A percentile compares a stretch with the other conserved stretches of the same genome.
Evolutionary conservation across 2,329 filamentous ascomycete genomes (phyloP).

Genomic region (Aspergillus fischeri): DNA sequence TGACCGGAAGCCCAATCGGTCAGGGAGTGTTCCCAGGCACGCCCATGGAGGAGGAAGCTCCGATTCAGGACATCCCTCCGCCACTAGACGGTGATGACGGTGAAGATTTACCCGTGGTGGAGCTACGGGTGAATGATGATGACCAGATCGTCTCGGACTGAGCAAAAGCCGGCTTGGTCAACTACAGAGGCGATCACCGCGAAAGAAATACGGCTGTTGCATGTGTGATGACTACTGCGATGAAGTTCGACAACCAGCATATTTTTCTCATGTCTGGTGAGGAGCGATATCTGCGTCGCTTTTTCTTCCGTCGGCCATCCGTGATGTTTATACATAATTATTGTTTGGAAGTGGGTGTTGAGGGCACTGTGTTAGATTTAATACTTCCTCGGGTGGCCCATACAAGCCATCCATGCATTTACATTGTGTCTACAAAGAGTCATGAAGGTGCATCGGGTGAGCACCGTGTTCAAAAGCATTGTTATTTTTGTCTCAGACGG

Average conservation of each 20-base stretch:
- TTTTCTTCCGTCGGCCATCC: background rate
- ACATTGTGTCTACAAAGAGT: background rate
- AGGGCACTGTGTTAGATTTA: background rate
- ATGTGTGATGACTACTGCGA: background rate
- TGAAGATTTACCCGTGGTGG: conserved; percentile 40
- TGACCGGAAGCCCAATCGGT: conserved; percentile 24
- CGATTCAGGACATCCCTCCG: conserved; percentile 30
- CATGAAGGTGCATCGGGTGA: background rate
- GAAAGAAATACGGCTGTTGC: background rate
- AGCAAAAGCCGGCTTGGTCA: background rate
- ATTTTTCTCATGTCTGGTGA: conserved; percentile 1
- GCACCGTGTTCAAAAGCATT: background rate
- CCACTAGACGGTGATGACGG: conserved; percentile 30
- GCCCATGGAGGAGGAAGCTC: conserved; percentile 24
- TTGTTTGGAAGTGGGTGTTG: background rate
- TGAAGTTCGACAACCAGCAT: conserved; percentile 1
- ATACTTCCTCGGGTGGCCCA: background rate
- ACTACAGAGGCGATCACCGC: conserved; percentile 1
- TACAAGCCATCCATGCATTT: background rate
- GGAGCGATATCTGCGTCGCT: background rate
- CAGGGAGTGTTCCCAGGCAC: conserved; percentile 17
- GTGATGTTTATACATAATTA: background rate
- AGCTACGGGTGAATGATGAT: conserved; percentile 37
- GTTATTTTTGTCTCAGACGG: background rate
- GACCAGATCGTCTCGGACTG: conserved; percentile 22